Conservation (phyloP, 1,139 yeast species). For the Blastobotrys serpentis region DNA sequence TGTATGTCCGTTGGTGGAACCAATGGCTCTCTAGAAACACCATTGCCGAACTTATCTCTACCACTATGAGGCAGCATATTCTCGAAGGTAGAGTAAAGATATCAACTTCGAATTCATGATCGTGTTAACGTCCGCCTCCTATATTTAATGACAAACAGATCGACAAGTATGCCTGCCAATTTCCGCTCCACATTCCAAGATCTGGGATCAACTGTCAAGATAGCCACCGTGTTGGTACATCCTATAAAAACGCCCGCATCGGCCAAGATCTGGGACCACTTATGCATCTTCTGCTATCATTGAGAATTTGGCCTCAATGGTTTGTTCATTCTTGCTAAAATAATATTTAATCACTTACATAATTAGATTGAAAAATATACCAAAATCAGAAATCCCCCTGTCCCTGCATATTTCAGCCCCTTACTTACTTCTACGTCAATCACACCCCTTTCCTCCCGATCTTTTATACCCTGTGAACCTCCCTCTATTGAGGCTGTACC, state of each 20-base stretch:
- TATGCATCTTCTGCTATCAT: not conserved
- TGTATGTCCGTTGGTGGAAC: not conserved
- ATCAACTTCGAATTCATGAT: not conserved
- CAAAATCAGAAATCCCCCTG: too few species aligned
- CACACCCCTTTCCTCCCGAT: not conserved
- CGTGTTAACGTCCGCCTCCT: not conserved
- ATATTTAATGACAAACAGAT: not conserved
- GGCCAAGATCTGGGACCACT: not conserved
- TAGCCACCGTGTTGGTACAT: not conserved
- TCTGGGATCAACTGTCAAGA: conserved; percentile 1
- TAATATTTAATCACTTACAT: too few species aligned
- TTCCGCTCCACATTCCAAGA: not conserved
- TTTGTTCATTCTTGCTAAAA: too few species aligned
- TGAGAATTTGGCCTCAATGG: too few species aligned
- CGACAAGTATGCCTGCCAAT: not conserved
- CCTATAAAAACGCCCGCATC: not conserved
- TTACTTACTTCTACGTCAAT: not conserved
- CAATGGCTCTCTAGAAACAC: not conserved
- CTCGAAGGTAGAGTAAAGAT: not conserved
- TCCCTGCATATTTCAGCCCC: not conserved
- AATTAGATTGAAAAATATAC: too few species aligned
- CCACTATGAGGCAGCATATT: conserved; percentile 3
- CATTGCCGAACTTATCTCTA: not conserved
- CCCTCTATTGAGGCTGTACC: too few species aligned
- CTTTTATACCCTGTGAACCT: too few species aligned